A percentile compares a stretch with the other conserved stretches of the same genome.
phyloP scores from a whole-genome alignment of 108 stramenopile genomes.

The Skeletonema marinoi region DNA sequence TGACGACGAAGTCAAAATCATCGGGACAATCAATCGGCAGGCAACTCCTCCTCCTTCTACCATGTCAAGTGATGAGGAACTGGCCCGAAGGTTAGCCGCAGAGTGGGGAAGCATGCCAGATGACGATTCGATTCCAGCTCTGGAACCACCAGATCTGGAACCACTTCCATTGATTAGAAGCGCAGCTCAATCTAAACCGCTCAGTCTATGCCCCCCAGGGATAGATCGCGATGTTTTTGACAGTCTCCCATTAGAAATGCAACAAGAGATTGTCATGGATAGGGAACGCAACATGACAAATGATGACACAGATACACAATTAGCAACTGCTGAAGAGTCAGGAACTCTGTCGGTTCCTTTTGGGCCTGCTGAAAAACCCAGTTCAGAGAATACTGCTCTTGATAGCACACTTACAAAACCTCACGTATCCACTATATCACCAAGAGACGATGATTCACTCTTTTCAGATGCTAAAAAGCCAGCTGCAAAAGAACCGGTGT shows the following conservation, averaged over 20 bases:
- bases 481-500: background rate
- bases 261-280: background rate
- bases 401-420: no score
- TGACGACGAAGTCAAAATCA: conserved; percentile 1
- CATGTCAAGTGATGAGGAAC: conserved; percentile 54
- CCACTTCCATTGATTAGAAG: conserved; percentile 26
- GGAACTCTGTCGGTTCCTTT: conserved; percentile 10
- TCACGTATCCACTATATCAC: no score
- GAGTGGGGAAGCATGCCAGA: conserved; percentile 55
- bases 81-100: conserved; percentile 54
- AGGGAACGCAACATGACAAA: conserved; percentile 9
- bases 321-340: conserved; percentile 21
- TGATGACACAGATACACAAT: conserved; percentile 19
- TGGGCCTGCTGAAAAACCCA: conserved; percentile 1
- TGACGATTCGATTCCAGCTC: background rate
- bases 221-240: background rate
- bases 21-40: background rate
- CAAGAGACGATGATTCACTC: background rate
- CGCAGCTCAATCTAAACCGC: conserved; percentile 48
- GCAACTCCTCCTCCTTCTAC: conserved; percentile 6
- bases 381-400: background rate
- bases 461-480: background rate
- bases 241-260: background rate
- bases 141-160: background rate
- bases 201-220: background rate